phyloP scores from a whole-genome alignment of 129 eudicot species.

The Flaveria ramosissima region DNA sequence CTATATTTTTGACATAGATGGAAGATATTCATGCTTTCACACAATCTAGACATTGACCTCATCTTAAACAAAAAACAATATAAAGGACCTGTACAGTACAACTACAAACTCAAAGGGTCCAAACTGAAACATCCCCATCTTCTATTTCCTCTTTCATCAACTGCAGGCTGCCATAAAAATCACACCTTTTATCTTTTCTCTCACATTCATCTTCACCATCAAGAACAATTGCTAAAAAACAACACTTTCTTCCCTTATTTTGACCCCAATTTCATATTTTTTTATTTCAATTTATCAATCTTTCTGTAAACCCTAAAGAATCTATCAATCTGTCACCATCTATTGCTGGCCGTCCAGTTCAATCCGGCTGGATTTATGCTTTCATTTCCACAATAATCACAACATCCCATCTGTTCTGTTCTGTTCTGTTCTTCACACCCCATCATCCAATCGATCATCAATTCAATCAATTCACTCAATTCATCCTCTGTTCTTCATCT shows the following conservation, averaged over 20 bases:
- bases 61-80: not conserved
- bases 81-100: not conserved
- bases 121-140: not conserved
- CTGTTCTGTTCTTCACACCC: too few species aligned
- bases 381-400: too few species aligned
- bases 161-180: constrained; percentile 21
- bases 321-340: constrained; percentile 51
- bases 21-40: too few species aligned
- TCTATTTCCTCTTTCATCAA: not conserved
- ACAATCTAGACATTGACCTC: not conserved
- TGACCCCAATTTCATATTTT: constrained; percentile 18
- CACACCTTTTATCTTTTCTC: not conserved
- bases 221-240: not conserved
- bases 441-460: not conserved
- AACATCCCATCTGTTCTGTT: too few species aligned
- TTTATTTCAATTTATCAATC: constrained; percentile 4
- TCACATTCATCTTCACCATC: not conserved
- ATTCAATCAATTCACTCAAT: constrained; percentile 3
- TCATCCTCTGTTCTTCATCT: constrained; percentile 29
- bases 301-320: constrained; percentile 31
- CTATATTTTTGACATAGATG: too few species aligned
- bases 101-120: not conserved
- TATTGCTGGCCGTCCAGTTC: constrained; percentile 44
- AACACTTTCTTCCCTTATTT: constrained; percentile 7
- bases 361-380: constrained; percentile 38